A percentile compares a stretch with the other conserved stretches of the same genome.
Evolutionary conservation across 768 basidiomycete genomes (phyloP).

Genomic region (Trametes meyenii): DNA sequence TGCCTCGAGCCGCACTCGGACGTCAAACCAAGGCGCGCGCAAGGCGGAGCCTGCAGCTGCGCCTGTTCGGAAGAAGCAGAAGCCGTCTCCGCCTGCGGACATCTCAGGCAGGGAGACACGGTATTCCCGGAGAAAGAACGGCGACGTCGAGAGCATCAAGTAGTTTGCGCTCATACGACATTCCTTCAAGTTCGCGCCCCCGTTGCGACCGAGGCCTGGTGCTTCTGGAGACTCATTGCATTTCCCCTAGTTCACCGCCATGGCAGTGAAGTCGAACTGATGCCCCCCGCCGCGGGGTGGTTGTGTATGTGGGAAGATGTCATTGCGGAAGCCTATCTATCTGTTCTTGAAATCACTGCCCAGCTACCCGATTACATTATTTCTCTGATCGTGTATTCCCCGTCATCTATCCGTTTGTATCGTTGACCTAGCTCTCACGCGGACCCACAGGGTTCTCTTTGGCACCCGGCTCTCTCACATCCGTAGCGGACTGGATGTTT

Average conservation of each 20-base stretch:
- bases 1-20: conserved; percentile 1
- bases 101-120: neutral
- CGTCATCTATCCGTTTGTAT: neutral
- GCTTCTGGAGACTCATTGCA: no score
- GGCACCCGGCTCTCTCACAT: neutral
- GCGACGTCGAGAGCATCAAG: conserved; percentile 6
- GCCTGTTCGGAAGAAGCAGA: conserved; percentile 20
- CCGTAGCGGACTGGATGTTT: neutral
- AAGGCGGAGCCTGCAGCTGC: conserved; percentile 1
- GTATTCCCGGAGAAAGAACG: conserved; percentile 5
- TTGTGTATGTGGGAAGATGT: no score
- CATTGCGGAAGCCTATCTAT: neutral
- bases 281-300: no score
- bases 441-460: neutral
- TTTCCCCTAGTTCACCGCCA: no score
- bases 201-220: neutral
- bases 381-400: neutral
- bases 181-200: neutral
- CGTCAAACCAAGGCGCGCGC: conserved; percentile 8
- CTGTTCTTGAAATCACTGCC: neutral
- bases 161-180: neutral
- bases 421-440: neutral
- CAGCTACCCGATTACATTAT: neutral
- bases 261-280: no score
- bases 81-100: conserved; percentile 22